Evolutionary conservation across 768 basidiomycete genomes (phyloP), one percentile per base, ranked within the genome.

Genomic region (Grammothele lineata): DNA sequence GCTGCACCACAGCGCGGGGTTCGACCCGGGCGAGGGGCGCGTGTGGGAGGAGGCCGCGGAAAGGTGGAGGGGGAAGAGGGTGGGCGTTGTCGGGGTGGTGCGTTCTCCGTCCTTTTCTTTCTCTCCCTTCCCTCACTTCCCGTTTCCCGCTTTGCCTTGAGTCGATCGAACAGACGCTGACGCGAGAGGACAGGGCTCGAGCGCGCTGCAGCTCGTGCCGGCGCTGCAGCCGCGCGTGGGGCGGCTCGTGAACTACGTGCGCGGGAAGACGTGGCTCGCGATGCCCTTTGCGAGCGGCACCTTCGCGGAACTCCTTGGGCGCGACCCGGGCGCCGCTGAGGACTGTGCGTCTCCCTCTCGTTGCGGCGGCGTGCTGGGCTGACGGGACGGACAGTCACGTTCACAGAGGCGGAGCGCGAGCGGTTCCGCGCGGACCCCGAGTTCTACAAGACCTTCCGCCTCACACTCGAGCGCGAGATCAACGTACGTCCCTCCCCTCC

Each of bases 41-140:
- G 53, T 51, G 2, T 74, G 71, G 73, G 57, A 70, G 57, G 70
- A 71, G 7, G 71, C 65, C 15, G 69, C 73, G 10, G 67, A 68
- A 44, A 63, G 67, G 17, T 80, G 80, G 77, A 65, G 62, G 26
- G 67, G 72, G 40, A 80, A 80, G 59, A 66, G 51, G n/a, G 74
- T 81, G 12, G 80, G 70, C 6, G 71, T 82, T 5, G 75, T 82
- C 40, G 80, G 81, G 21, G 76, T 77, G n/a, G 78, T 78, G 57
- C 55, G 71, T 66, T 11, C 36, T 7, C 24, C 9, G 24, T 3
- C 33, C n/a, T 19, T 19, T 24, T 22, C 21, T 37, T 25, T 24
- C 14, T 22, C 15, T 35, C n/a, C n/a, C n/a, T n/a, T n/a, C n/a
- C n/a, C n/a, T n/a, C n/a, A n/a, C n/a, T n/a, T n/a, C n/a, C 10